phyloP scores from a whole-genome alignment of 2,329 filamentous ascomycete species.

The Penicillium sclerotigenum region DNA sequence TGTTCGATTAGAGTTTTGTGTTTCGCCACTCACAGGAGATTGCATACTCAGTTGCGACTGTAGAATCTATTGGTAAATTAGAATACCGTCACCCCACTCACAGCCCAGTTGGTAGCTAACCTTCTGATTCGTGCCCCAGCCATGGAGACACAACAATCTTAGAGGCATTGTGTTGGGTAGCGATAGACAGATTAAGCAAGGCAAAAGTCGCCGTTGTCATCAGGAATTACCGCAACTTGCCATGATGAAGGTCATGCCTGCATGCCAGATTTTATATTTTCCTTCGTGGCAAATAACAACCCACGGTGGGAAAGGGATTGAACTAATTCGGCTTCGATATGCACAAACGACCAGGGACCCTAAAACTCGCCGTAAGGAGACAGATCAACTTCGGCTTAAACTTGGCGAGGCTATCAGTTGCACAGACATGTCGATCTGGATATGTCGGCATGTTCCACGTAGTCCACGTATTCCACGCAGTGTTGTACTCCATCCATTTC shows the following conservation, averaged over 20 bases:
- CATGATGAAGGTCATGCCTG: background rate
- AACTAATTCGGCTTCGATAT: background rate
- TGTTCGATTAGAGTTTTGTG: slow-evolving; percentile 11
- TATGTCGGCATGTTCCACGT: background rate
- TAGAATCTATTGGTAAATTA: slow-evolving; percentile 24
- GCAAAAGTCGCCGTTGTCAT: slow-evolving; percentile 6
- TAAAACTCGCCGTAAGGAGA: slow-evolving; percentile 1
- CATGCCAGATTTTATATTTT: slow-evolving; percentile 2
- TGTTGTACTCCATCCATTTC: background rate
- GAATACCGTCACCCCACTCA: background rate
- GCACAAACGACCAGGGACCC: background rate
- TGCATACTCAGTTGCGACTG: slow-evolving; percentile 28
- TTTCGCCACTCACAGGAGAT: background rate
- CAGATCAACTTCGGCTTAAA: background rate
- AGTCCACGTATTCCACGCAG: background rate
- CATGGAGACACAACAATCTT: slow-evolving; percentile 35
- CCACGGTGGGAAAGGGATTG: background rate
- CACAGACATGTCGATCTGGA: slow-evolving; percentile 2
- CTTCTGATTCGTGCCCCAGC: slow-evolving; percentile 33
- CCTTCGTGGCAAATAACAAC: background rate
- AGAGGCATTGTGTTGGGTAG: slow-evolving; percentile 23
- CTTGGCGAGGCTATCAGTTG: background rate
- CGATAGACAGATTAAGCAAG: background rate
- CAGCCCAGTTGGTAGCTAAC: slow-evolving; percentile 10
- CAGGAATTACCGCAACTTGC: background rate